phyloP scores from a whole-genome alignment of 2,329 filamentous ascomycete genomes.

The Cordyceps tenuipes region DNA sequence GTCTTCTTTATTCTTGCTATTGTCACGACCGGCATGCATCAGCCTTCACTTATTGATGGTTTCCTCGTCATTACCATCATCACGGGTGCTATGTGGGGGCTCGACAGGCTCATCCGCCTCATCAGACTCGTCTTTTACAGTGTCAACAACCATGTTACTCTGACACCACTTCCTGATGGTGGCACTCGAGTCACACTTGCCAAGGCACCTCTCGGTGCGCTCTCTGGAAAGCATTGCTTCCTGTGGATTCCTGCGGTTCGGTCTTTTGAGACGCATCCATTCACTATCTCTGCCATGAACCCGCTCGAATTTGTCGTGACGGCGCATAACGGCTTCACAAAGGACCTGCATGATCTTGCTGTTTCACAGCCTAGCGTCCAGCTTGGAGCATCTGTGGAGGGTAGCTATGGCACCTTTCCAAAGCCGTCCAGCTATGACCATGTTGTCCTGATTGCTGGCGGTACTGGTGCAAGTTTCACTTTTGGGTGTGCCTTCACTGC shows the following conservation, averaged over 20 bases:
- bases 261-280: conserved; percentile 52
- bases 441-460: conserved; percentile 51
- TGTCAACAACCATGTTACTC: conserved; percentile 41
- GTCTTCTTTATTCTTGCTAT: conserved; percentile 40
- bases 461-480: conserved; percentile 52
- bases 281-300: conserved; percentile 47
- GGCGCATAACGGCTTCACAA: conserved; percentile 51
- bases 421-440: conserved; percentile 45
- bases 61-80: conserved; percentile 34
- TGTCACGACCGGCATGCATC: conserved; percentile 42
- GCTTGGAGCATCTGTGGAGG: conserved; percentile 46
- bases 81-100: conserved; percentile 38
- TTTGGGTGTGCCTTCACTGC: conserved; percentile 32
- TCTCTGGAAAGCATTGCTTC: conserved; percentile 54
- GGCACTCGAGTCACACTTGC: conserved; percentile 47
- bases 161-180: conserved; percentile 45
- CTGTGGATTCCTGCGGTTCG: conserved; percentile 55
- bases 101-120: conserved; percentile 42
- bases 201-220: conserved; percentile 37
- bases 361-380: conserved; percentile 37
- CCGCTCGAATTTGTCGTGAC: conserved; percentile 52
- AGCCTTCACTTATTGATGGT: conserved; percentile 35
- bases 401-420: conserved; percentile 49
- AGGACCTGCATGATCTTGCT: conserved; percentile 44
- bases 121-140: conserved; percentile 35